These are phyloP conservation scores for Cladosporium sp. DNA, from an alignment of 2,329 filamentous ascomycete genomes.

Conservation along the genomic window DNA sequence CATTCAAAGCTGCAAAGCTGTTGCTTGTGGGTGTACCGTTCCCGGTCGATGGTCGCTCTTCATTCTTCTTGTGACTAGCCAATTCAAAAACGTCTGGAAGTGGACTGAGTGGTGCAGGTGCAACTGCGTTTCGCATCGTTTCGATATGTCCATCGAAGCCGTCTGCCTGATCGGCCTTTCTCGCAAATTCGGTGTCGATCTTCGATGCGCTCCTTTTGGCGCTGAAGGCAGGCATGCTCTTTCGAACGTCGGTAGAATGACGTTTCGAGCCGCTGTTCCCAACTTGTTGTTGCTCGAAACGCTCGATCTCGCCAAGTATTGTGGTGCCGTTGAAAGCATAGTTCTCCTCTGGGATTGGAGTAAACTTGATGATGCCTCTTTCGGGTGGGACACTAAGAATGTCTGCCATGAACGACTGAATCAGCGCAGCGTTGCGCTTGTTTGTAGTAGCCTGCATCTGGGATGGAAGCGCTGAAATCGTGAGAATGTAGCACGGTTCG, in stretches of 20 bases:
- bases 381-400: slow-evolving; percentile 64
- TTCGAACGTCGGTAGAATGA: slow-evolving; percentile 34
- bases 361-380: slow-evolving; percentile 73
- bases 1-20: slow-evolving; percentile 28
- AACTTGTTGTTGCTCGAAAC: slow-evolving; percentile 50
- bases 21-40: slow-evolving; percentile 20
- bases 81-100: slow-evolving; percentile 29
- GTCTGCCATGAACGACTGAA: slow-evolving; percentile 74
- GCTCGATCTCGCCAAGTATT: slow-evolving; percentile 65
- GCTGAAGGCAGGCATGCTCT: slow-evolving; percentile 30
- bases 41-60: slow-evolving; percentile 28
- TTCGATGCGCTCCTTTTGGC: slow-evolving; percentile 27
- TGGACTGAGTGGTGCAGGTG: neutral
- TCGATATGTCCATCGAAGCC: slow-evolving; percentile 18
- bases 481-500: slow-evolving; percentile 77
- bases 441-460: slow-evolving; percentile 74
- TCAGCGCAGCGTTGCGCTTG: slow-evolving; percentile 74
- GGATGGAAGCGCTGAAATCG: slow-evolving; percentile 67
- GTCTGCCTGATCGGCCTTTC: slow-evolving; percentile 2
- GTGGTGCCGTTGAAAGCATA: slow-evolving; percentile 71
- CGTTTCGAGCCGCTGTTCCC: slow-evolving; percentile 44
- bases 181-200: slow-evolving; percentile 24
- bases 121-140: slow-evolving; percentile 7
- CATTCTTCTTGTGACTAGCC: slow-evolving; percentile 24
- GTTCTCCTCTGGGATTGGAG: slow-evolving; percentile 68